Base-by-base conservation (phyloP, 1,284 basidiomycete genomes). In the Cystobasidiaceae sp. region DNA sequence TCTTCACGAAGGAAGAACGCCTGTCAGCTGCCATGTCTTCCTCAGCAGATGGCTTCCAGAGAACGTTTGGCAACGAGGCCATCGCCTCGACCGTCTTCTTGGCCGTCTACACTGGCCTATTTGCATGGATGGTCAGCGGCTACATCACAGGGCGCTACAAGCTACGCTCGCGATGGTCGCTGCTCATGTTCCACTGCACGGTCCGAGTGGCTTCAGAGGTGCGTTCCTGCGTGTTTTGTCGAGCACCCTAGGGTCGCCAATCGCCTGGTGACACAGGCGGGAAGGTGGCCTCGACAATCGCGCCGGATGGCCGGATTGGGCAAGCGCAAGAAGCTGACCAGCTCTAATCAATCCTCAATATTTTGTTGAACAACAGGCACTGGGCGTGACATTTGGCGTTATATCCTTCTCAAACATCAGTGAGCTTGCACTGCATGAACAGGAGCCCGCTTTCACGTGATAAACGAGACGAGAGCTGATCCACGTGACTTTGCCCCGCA, bases 201-300 rank as follows among this genome's bases (percentile, higher is more conserved):
- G 32, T 54, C 41, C 4, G 51, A 54, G 51, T 54, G 19, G 51
- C 51, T 30, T 54, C 51, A 8, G 27, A 54, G 51, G 51, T 54
- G 11, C 19, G 51, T 7, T 34, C 19, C 7, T 4, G n/a, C n/a
- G n/a, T n/a, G n/a, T n/a, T n/a, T n/a, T n/a, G n/a, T n/a, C n/a
- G n/a, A n/a, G n/a, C n/a, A n/a, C n/a, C n/a, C n/a, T n/a, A n/a
- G n/a, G n/a, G n/a, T n/a, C n/a, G n/a, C n/a, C n/a, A n/a, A n/a
- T n/a, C n/a, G n/a, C n/a, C n/a, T n/a, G n/a, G n/a, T n/a, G n/a
- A n/a, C n/a, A n/a, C n/a, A n/a, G n/a, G n/a, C n/a, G n/a, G n/a
- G n/a, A n/a, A n/a, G n/a, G n/a, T n/a, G n/a, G n/a, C n/a, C n/a
- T n/a, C n/a, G n/a, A n/a, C n/a, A n/a, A n/a, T n/a, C n/a, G n/a